phyloP scores from a whole-genome alignment of 169 alveolate species.

The Plasmodium reichenowi region DNA sequence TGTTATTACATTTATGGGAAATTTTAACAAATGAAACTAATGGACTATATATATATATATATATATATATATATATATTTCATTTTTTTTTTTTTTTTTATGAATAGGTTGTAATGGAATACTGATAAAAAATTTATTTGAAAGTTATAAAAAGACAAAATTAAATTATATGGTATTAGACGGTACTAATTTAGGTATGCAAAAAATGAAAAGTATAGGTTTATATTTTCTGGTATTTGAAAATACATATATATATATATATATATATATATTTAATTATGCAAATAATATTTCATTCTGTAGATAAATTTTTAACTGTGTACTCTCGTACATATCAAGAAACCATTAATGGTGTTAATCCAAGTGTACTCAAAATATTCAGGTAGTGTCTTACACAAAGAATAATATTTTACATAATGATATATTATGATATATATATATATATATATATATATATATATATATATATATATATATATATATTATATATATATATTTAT shows the following conservation, averaged over 20 bases:
- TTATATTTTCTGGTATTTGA: background rate
- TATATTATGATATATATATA: background rate
- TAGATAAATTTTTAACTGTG: constrained; percentile 63
- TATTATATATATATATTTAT: background rate
- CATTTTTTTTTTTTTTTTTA: background rate
- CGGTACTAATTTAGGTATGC: constrained; percentile 73
- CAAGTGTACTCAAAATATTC: constrained; percentile 48
- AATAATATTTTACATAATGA: background rate
- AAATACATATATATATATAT: background rate
- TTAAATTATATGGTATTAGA: constrained; percentile 62
- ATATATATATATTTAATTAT: background rate
- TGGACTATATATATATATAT: background rate
- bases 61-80: constrained; percentile 3
- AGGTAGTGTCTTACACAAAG: constrained; percentile 29
- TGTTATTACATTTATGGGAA: background rate
- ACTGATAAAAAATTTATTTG: constrained; percentile 51
- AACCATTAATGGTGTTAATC: constrained; percentile 52
- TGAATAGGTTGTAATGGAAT: constrained; percentile 67
- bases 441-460: background rate
- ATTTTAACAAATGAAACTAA: background rate
- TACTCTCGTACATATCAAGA: constrained; percentile 66
- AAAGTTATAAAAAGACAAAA: constrained; percentile 48
- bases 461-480: constrained; percentile 1
- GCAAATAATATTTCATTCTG: background rate
- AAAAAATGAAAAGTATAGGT: background rate